Conservation (phyloP, 1,139 yeast genomes). For the Wickerhamiella infanticola region DNA sequence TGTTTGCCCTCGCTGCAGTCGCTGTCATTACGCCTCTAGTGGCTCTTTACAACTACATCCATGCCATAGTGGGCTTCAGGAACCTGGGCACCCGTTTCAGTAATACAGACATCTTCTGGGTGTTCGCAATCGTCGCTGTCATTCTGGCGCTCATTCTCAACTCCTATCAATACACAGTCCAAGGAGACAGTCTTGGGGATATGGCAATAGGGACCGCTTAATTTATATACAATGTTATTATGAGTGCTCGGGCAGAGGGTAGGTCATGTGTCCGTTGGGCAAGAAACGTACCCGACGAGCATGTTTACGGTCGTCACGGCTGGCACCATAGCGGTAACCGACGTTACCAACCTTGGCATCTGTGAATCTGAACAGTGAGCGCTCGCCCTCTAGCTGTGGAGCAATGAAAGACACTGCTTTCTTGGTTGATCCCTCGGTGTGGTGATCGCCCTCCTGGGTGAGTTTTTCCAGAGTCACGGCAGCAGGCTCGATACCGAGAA, state of each 20-base stretch:
- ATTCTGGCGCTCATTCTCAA: neutral
- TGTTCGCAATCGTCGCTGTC: neutral
- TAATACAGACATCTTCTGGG: slow-evolving; percentile 5
- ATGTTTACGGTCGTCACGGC: slow-evolving; percentile 76
- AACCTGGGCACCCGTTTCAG: slow-evolving; percentile 8
- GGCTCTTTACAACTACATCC: slow-evolving; percentile 10
- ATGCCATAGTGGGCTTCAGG: slow-evolving; percentile 1
- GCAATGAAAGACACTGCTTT: slow-evolving; percentile 13
- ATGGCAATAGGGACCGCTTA: neutral
- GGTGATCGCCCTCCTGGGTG: slow-evolving; percentile 26
- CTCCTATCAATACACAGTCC: neutral
- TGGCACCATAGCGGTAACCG: slow-evolving; percentile 85
- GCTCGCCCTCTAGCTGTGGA: slow-evolving; percentile 27
- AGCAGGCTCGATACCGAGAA: slow-evolving; percentile 75
- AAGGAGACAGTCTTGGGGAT: too few species aligned
- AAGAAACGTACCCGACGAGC: slow-evolving; percentile 68
- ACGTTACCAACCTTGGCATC: slow-evolving; percentile 67
- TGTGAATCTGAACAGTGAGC: slow-evolving; percentile 54
- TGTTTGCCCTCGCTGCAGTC: slow-evolving; percentile 6
- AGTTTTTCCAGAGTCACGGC: slow-evolving; percentile 53
- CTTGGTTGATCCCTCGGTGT: slow-evolving; percentile 15
- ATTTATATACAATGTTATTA: neutral
- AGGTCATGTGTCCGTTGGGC: slow-evolving; percentile 13
- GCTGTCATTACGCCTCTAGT: slow-evolving; percentile 10
- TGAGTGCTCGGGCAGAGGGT: slow-evolving; percentile 15